Conservation (phyloP, 805 yeast species). For the Myxozyma geophila region DNA sequence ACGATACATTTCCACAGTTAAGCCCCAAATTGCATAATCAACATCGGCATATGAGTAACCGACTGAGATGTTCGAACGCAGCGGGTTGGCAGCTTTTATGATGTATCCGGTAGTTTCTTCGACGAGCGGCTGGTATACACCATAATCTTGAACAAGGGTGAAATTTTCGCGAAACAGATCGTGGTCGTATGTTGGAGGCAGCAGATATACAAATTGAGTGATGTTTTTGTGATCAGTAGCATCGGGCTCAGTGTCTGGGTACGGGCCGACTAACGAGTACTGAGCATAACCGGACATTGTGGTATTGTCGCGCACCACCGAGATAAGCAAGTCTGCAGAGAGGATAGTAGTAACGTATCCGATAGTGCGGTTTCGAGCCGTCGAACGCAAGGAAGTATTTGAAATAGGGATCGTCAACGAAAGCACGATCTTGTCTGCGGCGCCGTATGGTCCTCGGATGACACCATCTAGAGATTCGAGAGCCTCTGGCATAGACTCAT, state of each 20-base stretch:
- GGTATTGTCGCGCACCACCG: conserved; percentile 51
- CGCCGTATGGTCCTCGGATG: conserved; percentile 67
- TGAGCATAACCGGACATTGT: conserved; percentile 32
- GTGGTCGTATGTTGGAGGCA: conserved; percentile 26
- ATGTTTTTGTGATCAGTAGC: conserved; percentile 14
- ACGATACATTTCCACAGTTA: conserved; percentile 68
- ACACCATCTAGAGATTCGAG: conserved; percentile 53
- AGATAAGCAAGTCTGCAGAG: conserved; percentile 51
- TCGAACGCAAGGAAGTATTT: conserved; percentile 70
- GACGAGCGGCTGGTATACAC: conserved; percentile 46
- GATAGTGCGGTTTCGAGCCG: conserved; percentile 60
- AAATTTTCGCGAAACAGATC: conserved; percentile 31
- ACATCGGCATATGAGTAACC: conserved; percentile 59
- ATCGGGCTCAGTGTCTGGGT: conserved; percentile 25
- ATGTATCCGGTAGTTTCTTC: conserved; percentile 52
- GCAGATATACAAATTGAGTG: conserved; percentile 20
- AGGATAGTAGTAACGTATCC: conserved; percentile 72
- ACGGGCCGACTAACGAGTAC: conserved; percentile 33
- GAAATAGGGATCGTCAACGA: conserved; percentile 79
- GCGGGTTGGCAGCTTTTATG: conserved; percentile 48
- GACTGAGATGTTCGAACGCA: conserved; percentile 53
- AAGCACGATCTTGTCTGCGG: conserved; percentile 56
- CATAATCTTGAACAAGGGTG: conserved; percentile 39
- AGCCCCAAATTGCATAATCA: conserved; percentile 65
- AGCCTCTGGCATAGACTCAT: conserved; percentile 52